phyloP scores from a whole-genome alignment of 2,329 filamentous ascomycete genomes.

The Cercospora sojina region DNA sequence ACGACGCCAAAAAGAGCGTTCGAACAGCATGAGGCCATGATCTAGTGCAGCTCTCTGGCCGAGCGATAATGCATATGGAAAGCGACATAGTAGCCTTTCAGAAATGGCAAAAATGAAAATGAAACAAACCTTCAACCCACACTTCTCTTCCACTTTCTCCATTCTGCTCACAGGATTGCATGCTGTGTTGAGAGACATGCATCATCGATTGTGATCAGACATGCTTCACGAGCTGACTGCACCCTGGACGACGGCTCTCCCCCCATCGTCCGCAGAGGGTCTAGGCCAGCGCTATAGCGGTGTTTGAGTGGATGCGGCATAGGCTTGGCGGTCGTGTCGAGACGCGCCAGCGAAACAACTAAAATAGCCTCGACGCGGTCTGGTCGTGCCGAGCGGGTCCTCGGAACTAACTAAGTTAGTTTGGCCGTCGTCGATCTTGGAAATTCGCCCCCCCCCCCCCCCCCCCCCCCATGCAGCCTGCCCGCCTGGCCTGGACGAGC shows the following conservation, averaged over 20 bases:
- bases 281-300: neutral
- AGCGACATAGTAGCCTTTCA: constrained; percentile 1
- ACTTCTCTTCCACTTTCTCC: neutral
- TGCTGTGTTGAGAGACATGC: neutral
- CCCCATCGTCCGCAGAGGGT: neutral
- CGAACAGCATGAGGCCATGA: constrained; percentile 26
- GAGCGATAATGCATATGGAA: constrained; percentile 19
- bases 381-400: neutral
- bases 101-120: constrained; percentile 15
- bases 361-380: constrained; percentile 10
- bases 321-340: constrained; percentile 1
- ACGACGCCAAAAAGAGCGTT: constrained; percentile 18
- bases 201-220: neutral
- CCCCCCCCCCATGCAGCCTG: neutral
- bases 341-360: neutral
- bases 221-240: neutral
- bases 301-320: neutral
- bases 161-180: neutral
- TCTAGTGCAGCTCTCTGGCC: constrained; percentile 39
- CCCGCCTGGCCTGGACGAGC: neutral
- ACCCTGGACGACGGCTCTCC: neutral
- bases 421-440: neutral
- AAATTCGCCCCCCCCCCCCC: neutral
- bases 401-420: neutral
- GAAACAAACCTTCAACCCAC: neutral